phyloP scores from a whole-genome alignment of 2,329 filamentous ascomycete genomes.

The Aureobasidium sp. region DNA sequence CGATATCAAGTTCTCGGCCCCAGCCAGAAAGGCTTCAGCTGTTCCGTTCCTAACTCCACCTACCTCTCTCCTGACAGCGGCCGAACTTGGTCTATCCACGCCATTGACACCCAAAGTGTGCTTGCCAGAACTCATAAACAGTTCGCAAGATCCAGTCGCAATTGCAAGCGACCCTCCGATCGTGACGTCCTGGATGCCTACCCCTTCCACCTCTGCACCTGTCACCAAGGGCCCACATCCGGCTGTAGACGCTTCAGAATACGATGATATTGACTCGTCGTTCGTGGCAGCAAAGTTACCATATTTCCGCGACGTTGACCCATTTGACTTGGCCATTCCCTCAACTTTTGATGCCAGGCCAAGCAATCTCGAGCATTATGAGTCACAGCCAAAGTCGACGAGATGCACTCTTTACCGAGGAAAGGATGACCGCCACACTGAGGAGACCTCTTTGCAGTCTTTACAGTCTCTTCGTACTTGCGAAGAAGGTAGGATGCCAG shows the following conservation, averaged over 20 bases:
- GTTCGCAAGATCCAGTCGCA: neutral
- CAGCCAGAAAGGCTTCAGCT: neutral
- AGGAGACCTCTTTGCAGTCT: neutral
- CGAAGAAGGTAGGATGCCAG: conserved; percentile 2
- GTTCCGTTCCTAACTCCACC: neutral
- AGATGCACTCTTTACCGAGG: neutral
- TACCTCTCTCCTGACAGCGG: neutral
- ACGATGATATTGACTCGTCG: neutral
- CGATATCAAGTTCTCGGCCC: neutral
- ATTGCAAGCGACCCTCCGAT: neutral
- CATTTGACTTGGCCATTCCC: neutral
- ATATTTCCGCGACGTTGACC: neutral
- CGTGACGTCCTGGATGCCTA: neutral
- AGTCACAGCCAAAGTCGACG: neutral
- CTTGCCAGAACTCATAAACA: neutral
- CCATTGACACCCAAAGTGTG: neutral
- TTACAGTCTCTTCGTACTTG: neutral
- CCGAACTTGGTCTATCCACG: neutral
- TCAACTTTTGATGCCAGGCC: neutral
- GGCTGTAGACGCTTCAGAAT: neutral
- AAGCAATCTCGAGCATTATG: neutral
- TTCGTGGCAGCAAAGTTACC: conserved; percentile 9
- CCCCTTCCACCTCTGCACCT: neutral
- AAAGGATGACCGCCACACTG: neutral
- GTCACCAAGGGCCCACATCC: neutral